phyloP scores from a whole-genome alignment of 2,329 filamentous ascomycete genomes.

The Aspergillus flavus region DNA sequence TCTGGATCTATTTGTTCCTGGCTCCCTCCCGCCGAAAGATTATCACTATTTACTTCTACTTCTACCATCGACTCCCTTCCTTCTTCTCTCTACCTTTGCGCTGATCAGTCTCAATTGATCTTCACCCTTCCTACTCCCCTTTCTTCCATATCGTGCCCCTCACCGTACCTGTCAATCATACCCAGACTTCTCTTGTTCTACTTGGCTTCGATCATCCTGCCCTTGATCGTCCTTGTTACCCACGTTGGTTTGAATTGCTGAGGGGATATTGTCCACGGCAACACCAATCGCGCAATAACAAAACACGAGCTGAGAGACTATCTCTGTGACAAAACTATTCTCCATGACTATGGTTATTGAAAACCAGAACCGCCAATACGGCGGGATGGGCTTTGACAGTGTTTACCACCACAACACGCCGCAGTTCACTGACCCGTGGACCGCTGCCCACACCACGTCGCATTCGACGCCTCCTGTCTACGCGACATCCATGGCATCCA shows the following conservation, averaged over 20 bases:
- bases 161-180: conserved; percentile 3
- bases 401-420: conserved; percentile 65
- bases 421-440: conserved; percentile 92
- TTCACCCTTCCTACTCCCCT: conserved; percentile 5
- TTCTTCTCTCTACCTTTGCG: neutral
- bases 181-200: neutral
- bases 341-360: conserved; percentile 96
- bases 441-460: conserved; percentile 58
- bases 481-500: conserved; percentile 63
- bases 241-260: conserved; percentile 11
- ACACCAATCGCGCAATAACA: neutral
- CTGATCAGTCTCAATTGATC: conserved; percentile 11
- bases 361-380: conserved; percentile 80
- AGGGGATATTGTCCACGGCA: conserved; percentile 6
- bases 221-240: conserved; percentile 16
- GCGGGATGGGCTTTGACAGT: conserved; percentile 77
- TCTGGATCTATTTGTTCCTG: conserved; percentile 18
- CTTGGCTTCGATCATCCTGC: conserved; percentile 12
- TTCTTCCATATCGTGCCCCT: conserved; percentile 6
- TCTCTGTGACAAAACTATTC: conserved; percentile 25
- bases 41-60: conserved; percentile 16
- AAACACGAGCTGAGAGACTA: neutral
- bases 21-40: conserved; percentile 4
- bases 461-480: conserved; percentile 65
- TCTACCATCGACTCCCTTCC: conserved; percentile 4